phyloP scores from a whole-genome alignment of 1,284 basidiomycete genomes.

The Cutaneotrichosporon arboriforme region DNA sequence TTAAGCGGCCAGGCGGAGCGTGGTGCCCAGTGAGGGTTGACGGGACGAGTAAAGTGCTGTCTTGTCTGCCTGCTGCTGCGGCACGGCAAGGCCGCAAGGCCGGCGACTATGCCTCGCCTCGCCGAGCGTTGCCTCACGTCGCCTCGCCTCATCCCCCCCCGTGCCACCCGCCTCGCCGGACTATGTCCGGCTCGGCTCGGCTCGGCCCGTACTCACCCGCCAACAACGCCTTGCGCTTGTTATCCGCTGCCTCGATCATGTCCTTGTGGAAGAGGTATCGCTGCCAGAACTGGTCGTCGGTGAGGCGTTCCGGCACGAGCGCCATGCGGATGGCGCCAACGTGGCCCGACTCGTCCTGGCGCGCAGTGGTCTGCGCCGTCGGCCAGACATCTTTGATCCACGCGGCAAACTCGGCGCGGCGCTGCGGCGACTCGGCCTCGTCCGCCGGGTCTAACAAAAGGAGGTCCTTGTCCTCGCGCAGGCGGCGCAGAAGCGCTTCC shows the following conservation, averaged over 20 bases:
- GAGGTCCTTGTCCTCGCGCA: slow-evolving; percentile 70
- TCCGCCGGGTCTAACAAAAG: slow-evolving; percentile 68
- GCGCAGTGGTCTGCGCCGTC: slow-evolving; percentile 37
- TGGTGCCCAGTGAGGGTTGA: too few species aligned
- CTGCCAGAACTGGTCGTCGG: slow-evolving; percentile 73
- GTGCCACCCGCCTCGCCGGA: background rate
- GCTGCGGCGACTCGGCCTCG: slow-evolving; percentile 51
- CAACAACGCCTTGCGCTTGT: slow-evolving; percentile 70
- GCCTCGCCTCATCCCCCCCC: too few species aligned
- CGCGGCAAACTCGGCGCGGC: slow-evolving; percentile 56
- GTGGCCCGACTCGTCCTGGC: slow-evolving; percentile 48
- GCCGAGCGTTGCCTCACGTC: too few species aligned
- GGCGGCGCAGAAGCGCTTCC: slow-evolving; percentile 65
- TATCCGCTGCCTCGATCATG: slow-evolving; percentile 78
- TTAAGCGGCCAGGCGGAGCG: background rate
- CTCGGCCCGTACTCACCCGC: slow-evolving; percentile 55
- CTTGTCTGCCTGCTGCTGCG: too few species aligned
- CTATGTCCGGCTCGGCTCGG: too few species aligned
- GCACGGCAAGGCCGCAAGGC: too few species aligned
- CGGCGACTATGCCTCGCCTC: too few species aligned
- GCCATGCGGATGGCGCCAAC: slow-evolving; percentile 59
- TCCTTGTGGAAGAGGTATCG: slow-evolving; percentile 85
- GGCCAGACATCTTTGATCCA: slow-evolving; percentile 59
- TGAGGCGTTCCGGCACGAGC: slow-evolving; percentile 63
- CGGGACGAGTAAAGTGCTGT: too few species aligned